Evolutionary conservation across 2,329 filamentous ascomycete species (phyloP).

Genomic region (Cercospora sp.): DNA sequence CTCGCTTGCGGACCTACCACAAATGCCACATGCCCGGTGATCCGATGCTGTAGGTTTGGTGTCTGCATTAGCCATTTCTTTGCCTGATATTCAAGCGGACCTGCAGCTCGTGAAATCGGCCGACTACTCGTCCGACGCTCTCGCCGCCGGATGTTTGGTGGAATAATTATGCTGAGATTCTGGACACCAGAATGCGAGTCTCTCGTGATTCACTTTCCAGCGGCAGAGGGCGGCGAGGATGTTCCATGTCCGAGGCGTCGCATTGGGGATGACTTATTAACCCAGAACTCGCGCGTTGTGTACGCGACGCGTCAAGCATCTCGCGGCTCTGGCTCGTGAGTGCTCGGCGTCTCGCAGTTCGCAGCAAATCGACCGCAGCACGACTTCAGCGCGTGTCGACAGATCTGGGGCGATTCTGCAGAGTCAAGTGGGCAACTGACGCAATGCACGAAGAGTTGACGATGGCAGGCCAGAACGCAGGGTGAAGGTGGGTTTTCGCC

Average conservation of each 20-base stretch:
- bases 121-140: no score
- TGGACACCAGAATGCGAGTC: background rate
- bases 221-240: background rate
- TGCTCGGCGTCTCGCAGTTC: background rate
- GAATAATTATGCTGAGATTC: background rate
- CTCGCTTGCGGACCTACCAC: background rate
- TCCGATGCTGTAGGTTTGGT: background rate
- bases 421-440: background rate
- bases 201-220: background rate
- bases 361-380: background rate
- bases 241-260: background rate
- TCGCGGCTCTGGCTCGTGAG: background rate
- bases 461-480: background rate
- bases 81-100: background rate
- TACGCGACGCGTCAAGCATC: background rate
- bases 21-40: background rate
- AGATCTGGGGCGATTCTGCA: background rate
- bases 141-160: no score
- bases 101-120: background rate
- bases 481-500: background rate
- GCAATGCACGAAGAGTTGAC: background rate
- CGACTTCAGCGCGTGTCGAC: background rate
- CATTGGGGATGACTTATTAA: background rate
- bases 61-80: background rate
- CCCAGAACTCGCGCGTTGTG: background rate